Evolutionary conservation across 108 stramenopile species (phyloP).

Genomic region (Schizochytrium sp.): DNA sequence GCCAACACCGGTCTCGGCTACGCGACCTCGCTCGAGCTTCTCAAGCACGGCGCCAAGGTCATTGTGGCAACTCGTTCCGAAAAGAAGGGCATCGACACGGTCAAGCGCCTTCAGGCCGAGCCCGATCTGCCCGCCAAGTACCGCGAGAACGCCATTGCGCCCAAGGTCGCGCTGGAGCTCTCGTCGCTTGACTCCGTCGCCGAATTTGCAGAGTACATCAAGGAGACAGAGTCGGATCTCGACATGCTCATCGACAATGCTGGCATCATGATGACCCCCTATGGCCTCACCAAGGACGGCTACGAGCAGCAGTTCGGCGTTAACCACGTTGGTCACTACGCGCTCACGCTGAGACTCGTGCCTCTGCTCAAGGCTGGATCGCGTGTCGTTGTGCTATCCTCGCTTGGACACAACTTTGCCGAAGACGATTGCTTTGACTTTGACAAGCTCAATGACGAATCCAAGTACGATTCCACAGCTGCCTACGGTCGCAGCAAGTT

Average conservation of each 20-base stretch:
- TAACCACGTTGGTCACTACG: conserved; percentile 7
- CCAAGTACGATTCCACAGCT: neutral
- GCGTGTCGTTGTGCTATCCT: neutral
- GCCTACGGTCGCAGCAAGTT: neutral
- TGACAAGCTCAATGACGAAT: neutral
- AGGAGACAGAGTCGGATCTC: neutral
- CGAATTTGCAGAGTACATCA: neutral
- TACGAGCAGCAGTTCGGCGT: neutral
- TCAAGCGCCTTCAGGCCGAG: neutral
- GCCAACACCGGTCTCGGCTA: neutral
- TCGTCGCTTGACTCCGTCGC: neutral
- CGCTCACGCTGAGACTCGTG: neutral
- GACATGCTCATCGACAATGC: neutral
- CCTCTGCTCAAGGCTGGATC: neutral
- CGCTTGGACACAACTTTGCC: neutral
- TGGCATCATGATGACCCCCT: conserved; percentile 8
- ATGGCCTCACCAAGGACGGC: neutral
- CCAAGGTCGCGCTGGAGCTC: neutral
- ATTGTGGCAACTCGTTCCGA: neutral
- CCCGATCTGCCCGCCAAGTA: neutral
- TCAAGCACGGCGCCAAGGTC: neutral
- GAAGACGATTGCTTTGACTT: neutral
- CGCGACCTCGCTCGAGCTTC: neutral
- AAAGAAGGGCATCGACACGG: neutral
- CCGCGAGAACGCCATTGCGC: neutral